Conservation (phyloP, 2,329 filamentous ascomycete genomes). For the Aspergillus sp. region DNA sequence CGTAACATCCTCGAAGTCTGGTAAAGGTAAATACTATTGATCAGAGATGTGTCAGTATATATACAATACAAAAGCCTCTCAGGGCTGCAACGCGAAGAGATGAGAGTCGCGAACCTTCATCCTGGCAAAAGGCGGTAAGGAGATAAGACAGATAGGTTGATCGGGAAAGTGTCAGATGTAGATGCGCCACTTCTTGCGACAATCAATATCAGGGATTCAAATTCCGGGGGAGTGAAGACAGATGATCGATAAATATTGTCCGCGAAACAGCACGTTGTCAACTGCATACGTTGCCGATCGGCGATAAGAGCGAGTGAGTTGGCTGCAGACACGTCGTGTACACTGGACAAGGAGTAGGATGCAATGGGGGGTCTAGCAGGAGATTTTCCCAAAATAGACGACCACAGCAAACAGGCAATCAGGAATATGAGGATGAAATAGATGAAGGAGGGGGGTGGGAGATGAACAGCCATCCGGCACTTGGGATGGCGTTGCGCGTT, state of each 20-base stretch:
- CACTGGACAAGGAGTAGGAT: slow-evolving; percentile 6
- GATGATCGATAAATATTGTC: too few relatives aligned
- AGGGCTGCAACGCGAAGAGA: not conserved
- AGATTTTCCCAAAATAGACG: slow-evolving; percentile 3
- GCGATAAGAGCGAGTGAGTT: slow-evolving; percentile 32
- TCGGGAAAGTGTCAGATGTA: not conserved
- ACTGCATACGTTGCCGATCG: slow-evolving; percentile 30
- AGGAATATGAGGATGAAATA: slow-evolving; percentile 9
- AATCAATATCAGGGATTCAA: too few relatives aligned
- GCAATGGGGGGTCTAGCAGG: slow-evolving; percentile 6
- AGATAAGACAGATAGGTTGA: not conserved
- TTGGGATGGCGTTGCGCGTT: slow-evolving; percentile 17
- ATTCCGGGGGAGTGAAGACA: too few relatives aligned
- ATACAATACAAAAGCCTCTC: not conserved
- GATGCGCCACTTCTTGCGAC: too few relatives aligned
- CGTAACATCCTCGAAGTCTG: slow-evolving; percentile 86
- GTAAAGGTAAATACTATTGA: slow-evolving; percentile 79
- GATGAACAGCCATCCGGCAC: slow-evolving; percentile 3
- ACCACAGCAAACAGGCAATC: slow-evolving; percentile 11
- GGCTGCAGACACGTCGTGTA: slow-evolving; percentile 9
- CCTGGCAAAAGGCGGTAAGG: slow-evolving; percentile 5
- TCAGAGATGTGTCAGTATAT: slow-evolving; percentile 10
- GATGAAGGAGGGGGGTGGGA: slow-evolving; percentile 9
- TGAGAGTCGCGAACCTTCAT: slow-evolving; percentile 13
- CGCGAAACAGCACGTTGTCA: slow-evolving; percentile 8